These are phyloP conservation scores for Ascocoryne sarcoides DNA, from an alignment of 2,329 filamentous ascomycete species.

Conservation along the genomic window DNA sequence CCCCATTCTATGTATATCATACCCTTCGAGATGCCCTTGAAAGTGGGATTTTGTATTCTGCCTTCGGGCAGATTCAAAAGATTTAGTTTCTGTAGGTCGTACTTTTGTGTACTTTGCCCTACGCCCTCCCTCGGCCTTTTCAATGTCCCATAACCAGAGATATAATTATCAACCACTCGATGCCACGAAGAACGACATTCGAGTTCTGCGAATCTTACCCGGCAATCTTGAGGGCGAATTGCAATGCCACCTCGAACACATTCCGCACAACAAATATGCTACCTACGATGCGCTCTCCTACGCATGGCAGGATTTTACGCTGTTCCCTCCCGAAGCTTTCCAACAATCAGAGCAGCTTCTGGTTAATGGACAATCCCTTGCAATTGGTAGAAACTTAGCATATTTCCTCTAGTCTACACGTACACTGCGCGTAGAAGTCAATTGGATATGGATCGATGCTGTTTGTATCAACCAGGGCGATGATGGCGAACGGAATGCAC, in stretches of 20 bases:
- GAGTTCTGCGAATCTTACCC: conserved; percentile 1
- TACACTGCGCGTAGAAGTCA: neutral
- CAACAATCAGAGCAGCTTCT: neutral
- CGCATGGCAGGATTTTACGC: neutral
- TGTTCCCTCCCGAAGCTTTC: neutral
- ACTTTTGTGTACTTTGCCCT: neutral
- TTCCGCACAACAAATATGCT: neutral
- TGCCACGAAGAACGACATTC: conserved; percentile 1
- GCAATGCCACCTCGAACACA: neutral
- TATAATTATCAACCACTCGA: conserved; percentile 13
- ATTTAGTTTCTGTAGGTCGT: neutral
- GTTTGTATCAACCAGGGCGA: conserved; percentile 2
- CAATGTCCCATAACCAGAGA: too few relatives aligned
- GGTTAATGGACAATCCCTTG: neutral
- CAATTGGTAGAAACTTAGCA: neutral
- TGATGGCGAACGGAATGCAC: neutral
- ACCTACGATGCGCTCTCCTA: neutral
- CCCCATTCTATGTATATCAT: neutral
- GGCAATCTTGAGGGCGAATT: neutral
- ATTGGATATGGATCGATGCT: conserved; percentile 1
- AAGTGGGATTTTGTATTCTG: neutral
- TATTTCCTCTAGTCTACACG: neutral
- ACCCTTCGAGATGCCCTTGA: neutral
- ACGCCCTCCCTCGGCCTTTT: neutral
- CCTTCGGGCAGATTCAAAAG: neutral